Percentiles rank a stretch among this genome's conserved stretches.
Conservation (phyloP, 1,139 yeast species). For the Hansenula sp. region DNA sequence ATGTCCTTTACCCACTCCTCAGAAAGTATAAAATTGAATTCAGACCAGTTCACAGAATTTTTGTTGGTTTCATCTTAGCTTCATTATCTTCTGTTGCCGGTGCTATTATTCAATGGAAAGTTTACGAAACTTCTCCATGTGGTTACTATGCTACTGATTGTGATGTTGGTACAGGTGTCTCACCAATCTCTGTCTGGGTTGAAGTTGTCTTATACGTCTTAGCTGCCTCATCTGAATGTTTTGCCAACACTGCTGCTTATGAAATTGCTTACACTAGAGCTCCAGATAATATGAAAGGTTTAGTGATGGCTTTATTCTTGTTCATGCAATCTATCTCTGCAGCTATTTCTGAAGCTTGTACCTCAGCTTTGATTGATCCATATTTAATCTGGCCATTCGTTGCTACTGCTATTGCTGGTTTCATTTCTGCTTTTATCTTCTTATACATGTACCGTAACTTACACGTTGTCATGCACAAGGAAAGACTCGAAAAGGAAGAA, state of each 20-base stretch:
- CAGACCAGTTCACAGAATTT: slow-evolving; percentile 66
- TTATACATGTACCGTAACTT: slow-evolving; percentile 45
- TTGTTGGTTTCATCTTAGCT: slow-evolving; percentile 67
- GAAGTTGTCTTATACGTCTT: slow-evolving; percentile 44
- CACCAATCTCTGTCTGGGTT: slow-evolving; percentile 50
- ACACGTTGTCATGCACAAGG: slow-evolving; percentile 44
- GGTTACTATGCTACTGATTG: slow-evolving; percentile 41
- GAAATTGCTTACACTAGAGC: slow-evolving; percentile 65
- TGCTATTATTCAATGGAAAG: slow-evolving; percentile 68
- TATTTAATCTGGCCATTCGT: slow-evolving; percentile 47
- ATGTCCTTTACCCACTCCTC: slow-evolving; percentile 48
- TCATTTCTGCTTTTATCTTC: slow-evolving; percentile 36
- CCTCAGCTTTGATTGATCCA: slow-evolving; percentile 50
- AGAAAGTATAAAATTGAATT: slow-evolving; percentile 50
- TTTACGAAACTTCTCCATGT: slow-evolving; percentile 72
- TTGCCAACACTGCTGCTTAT: slow-evolving; percentile 58
- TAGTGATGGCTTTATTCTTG: slow-evolving; percentile 60
- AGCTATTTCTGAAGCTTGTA: slow-evolving; percentile 48
- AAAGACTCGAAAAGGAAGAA: slow-evolving; percentile 24
- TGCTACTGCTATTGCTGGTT: slow-evolving; percentile 41
- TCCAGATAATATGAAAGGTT: slow-evolving; percentile 58
- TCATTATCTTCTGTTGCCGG: slow-evolving; percentile 70
- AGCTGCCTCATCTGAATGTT: slow-evolving; percentile 62
- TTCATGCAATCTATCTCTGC: slow-evolving; percentile 54
- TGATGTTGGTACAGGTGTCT: slow-evolving; percentile 30